Evolutionary conservation across 805 yeast genomes (phyloP).

Genomic region (Komagataella populi): DNA sequence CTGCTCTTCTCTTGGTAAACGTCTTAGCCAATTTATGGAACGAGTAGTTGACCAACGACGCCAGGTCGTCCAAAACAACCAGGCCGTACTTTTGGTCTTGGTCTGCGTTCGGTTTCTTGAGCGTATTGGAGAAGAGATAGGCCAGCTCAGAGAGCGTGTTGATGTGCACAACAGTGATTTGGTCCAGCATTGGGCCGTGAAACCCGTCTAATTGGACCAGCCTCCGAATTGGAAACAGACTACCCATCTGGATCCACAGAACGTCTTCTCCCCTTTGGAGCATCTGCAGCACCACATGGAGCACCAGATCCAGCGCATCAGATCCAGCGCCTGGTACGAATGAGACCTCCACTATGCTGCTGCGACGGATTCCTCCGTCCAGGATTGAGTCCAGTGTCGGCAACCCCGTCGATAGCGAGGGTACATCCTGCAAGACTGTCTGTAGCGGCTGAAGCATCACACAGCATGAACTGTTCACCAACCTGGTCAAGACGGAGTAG

Average conservation of each 20-base stretch:
- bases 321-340: conserved; percentile 2
- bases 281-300: conserved; percentile 1
- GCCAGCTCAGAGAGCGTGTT: background rate
- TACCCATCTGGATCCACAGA: conserved; percentile 5
- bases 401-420: background rate
- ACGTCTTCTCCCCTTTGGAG: conserved; percentile 1
- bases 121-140: background rate
- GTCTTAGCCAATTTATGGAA: background rate
- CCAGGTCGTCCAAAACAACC: background rate
- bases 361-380: background rate
- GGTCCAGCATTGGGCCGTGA: background rate
- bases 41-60: background rate
- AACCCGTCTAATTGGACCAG: conserved; percentile 2
- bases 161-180: background rate
- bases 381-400: background rate
- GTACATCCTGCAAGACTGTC: background rate
- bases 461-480: background rate
- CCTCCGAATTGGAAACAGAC: conserved; percentile 2
- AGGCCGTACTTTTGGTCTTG: background rate
- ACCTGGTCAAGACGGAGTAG: no score
- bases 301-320: conserved; percentile 2
- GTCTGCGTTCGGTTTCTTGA: background rate
- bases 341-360: background rate
- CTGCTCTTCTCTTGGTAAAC: background rate
- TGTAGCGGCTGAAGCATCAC: background rate